Base-by-base conservation (phyloP, 2,329 filamentous ascomycete genomes). In the Myotisia sp. region DNA sequence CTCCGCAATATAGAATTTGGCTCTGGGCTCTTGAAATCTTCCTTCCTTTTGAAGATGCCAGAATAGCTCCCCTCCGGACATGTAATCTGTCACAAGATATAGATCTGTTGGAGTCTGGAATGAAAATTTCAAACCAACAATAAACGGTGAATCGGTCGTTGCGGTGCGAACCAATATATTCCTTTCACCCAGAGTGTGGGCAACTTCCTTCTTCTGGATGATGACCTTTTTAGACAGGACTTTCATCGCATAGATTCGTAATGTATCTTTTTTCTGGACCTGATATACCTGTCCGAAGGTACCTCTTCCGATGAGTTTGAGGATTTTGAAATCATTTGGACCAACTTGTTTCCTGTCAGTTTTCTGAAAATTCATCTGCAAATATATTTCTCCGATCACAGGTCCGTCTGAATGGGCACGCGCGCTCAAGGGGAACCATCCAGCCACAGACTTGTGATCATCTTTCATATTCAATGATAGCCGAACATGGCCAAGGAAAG, bases 181-280 rank as follows among this genome's bases (percentile, higher is more conserved):
- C 40, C 90, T 75, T 61, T 98, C 90, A 45, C 90, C 90, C 23
- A 98, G 77, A 0, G 90, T 98, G 55, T 98, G 90, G 10, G 87
- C 85, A 32, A 98, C 85, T 58, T 98, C 90, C 61, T 98, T 98
- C 72, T 98, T 98, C 62, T 98, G 90, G 17, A 98, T 90, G 50
- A 98, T 98, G 34, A 98, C 90, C 67, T 98, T 98, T 69, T 98
- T 98, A 33, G 90, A 94, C 20, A 98, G 66, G 2, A 98, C 87
- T 60, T 98, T 98, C 90, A 98, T 98, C 42, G 90, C 90, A 52
- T 98, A 98, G 41, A 98, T 94, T 28, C 90, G 78, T 49, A 77
- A 76, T 0, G 87, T 94, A 55, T 98, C 90, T 65, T 83, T 90
- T 71, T 98, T 98, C 48, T 84, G 79, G 5, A 98, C 90, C 56